A percentile compares a stretch with the other conserved stretches of the same genome.
Conservation (phyloP, 2,329 filamentous ascomycete species). For the Fusarium sulawesiense region DNA sequence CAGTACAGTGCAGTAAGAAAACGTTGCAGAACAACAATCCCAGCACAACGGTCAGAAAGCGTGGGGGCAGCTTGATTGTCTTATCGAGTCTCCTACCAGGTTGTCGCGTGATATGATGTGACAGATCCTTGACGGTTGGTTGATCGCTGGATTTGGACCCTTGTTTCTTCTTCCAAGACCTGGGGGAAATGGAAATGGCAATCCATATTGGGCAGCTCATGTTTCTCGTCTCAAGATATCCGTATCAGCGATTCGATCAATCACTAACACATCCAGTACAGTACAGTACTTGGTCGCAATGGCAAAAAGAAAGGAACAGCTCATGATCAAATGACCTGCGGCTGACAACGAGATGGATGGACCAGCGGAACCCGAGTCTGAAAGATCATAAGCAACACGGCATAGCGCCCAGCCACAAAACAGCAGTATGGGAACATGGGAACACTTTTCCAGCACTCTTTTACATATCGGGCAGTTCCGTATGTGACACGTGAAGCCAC, state of each 20-base stretch:
- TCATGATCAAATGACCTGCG: neutral
- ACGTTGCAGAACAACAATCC: conserved; percentile 29
- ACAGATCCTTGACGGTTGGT: conserved; percentile 9
- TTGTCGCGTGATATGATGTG: conserved; percentile 43
- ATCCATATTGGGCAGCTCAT: conserved; percentile 35
- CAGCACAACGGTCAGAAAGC: conserved; percentile 31
- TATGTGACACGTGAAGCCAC: conserved; percentile 23
- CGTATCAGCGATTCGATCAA: conserved; percentile 23
- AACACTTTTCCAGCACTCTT: conserved; percentile 25
- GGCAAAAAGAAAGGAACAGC: neutral
- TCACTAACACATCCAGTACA: neutral
- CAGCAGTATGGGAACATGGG: conserved; percentile 16
- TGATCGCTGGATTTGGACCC: conserved; percentile 30
- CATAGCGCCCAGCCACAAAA: conserved; percentile 18
- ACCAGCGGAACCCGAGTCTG: conserved; percentile 4
- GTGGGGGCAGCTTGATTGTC: conserved; percentile 29
- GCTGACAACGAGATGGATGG: conserved; percentile 3
- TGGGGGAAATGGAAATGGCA: conserved; percentile 32
- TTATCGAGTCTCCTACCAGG: conserved; percentile 33
- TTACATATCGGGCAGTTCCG: conserved; percentile 28
- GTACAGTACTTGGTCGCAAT: neutral
- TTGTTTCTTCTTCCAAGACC: conserved; percentile 34
- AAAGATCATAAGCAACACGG: conserved; percentile 10
- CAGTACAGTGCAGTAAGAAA: neutral
- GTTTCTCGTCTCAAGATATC: conserved; percentile 28